Base-by-base conservation (phyloP, 2,329 filamentous ascomycete species). In the Aspergillus sp. region DNA sequence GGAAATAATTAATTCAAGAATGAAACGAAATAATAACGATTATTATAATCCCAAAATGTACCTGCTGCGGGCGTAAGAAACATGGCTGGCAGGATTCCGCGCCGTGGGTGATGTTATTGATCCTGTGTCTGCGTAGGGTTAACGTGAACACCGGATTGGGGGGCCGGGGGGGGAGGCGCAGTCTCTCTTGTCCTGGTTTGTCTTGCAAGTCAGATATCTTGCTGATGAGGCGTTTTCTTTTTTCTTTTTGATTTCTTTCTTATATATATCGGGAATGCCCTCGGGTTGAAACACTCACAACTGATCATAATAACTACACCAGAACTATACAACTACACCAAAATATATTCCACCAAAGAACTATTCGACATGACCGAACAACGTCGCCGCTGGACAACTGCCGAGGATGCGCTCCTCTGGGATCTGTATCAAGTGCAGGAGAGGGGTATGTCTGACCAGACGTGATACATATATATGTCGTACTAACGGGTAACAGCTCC, bases 391-490 rank as follows among this genome's bases (percentile, higher is more conserved):
- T 58, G 56, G 56, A 58, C 56, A 1, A n/a, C 56, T 8, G 19
- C 46, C 1, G 56, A 58, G 46, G 56, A 58, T 44, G 30, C 56
- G 4, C 56, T 54, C 13, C 51, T 58, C 17, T 58, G 56, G 56
- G 56, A 58, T 4, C 40, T 58, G 12, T 54, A 54, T 27, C 56
- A 58, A 34, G 48, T 58, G 6, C 41, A 58, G 12, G 56, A 58
- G 17, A 58, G 51, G 33, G 56, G 56, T 58, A 39, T 19, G 20
- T 20, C 19, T 20, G 19, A 20, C 19, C 20, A 20, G 20, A 20
- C 20, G 20, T 20, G 3, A 20, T 20, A 20, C 1, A 20, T 4
- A 30, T 13, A 30, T 30, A 30, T 4, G 45, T 9, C 3, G 5
- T n/a, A 17, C n/a, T 37, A n/a, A 34, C 12, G 17, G 5, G 17